Evolutionary conservation across 345 rosid genomes (phyloP).

Genomic region (Populus davidiana): DNA sequence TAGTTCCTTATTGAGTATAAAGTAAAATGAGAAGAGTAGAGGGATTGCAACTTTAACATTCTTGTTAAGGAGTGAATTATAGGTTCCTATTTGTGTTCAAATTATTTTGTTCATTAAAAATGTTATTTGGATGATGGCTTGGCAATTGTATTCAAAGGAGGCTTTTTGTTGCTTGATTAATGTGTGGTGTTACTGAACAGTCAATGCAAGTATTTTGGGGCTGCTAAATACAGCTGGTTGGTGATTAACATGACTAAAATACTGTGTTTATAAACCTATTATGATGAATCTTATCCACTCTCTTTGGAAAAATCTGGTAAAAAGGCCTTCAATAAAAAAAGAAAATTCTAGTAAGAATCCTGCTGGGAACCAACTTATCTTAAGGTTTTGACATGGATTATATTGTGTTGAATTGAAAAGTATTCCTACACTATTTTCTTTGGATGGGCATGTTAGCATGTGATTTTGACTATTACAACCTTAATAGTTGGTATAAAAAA

Average conservation of each 20-base stretch:
- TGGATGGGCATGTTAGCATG: not conserved
- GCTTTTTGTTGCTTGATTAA: not conserved
- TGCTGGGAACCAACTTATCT: not conserved
- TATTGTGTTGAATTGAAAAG: not conserved
- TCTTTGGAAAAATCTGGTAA: not conserved
- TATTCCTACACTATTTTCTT: not conserved
- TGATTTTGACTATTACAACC: not conserved
- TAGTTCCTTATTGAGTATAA: not conserved
- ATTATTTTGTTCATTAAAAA: not conserved
- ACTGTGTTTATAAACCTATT: not conserved
- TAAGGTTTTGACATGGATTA: not conserved
- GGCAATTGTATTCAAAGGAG: not conserved
- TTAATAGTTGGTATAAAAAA: not conserved
- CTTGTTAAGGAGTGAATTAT: not conserved
- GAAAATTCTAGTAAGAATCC: not conserved
- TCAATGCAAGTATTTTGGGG: not conserved
- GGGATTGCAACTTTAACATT: not conserved
- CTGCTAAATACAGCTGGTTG: not conserved
- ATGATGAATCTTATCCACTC: not conserved
- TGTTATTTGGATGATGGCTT: not conserved
- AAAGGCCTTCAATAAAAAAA: not conserved
- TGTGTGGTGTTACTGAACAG: not conserved
- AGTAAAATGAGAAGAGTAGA: not conserved
- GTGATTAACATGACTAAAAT: not conserved
- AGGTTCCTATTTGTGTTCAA: not conserved